Conservation (phyloP, 2,329 filamentous ascomycete genomes). For the Pyrenochaeta sp. region DNA sequence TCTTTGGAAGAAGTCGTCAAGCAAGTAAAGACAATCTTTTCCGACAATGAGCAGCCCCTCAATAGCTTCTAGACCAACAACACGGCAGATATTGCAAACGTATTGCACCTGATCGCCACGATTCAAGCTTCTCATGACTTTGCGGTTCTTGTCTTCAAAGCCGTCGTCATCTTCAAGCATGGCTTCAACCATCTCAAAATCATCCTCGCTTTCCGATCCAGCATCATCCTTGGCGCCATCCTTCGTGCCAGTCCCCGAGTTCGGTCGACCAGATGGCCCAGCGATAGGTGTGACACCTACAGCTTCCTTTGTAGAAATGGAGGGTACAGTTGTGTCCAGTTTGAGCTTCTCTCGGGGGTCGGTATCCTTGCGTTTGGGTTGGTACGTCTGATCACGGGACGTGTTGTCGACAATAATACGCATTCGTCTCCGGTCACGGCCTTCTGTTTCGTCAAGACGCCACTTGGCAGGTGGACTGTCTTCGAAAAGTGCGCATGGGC, state of each 20-base stretch:
- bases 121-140: constrained; percentile 93
- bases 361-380: constrained; percentile 80
- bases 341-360: constrained; percentile 58
- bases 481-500: constrained; percentile 82
- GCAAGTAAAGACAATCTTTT: constrained; percentile 89
- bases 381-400: constrained; percentile 72
- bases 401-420: constrained; percentile 81
- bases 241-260: constrained; percentile 23
- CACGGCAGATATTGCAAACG: constrained; percentile 93
- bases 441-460: constrained; percentile 95
- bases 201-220: constrained; percentile 72
- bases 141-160: constrained; percentile 97
- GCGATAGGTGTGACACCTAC: constrained; percentile 39
- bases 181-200: constrained; percentile 95
- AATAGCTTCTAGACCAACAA: constrained; percentile 90
- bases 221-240: constrained; percentile 50
- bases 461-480: constrained; percentile 73
- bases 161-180: constrained; percentile 84
- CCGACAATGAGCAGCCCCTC: constrained; percentile 94
- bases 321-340: constrained; percentile 54
- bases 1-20: constrained; percentile 96
- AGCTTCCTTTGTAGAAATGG: constrained; percentile 37
- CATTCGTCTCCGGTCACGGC: constrained; percentile 91
- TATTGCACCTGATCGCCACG: constrained; percentile 91
- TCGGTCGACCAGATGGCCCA: constrained; percentile 26